Conservation (phyloP, 1,139 yeast genomes). For the Debaryomycetaceae sp. region DNA sequence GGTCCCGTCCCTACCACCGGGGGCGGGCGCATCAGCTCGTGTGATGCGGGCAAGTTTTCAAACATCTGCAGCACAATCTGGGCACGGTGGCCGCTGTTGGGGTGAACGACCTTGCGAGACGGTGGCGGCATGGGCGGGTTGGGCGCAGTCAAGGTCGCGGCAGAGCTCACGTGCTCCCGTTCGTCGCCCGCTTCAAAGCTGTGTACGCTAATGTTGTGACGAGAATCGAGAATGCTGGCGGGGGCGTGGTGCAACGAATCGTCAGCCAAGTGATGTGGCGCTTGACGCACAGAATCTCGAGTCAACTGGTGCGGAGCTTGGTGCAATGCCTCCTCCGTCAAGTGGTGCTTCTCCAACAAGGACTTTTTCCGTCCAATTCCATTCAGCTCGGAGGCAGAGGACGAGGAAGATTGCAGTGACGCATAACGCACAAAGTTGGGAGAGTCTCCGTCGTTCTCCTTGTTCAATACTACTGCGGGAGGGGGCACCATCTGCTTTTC, state of each 20-base stretch:
- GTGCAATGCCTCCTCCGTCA: constrained; percentile 7
- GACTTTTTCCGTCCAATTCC: constrained; percentile 11
- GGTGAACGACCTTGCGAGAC: constrained; percentile 46
- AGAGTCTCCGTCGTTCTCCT: constrained; percentile 6
- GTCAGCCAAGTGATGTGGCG: constrained; percentile 8
- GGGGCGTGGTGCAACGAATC: constrained; percentile 24
- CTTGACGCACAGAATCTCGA: background rate
- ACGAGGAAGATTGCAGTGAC: background rate
- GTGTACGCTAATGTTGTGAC: too few species aligned
- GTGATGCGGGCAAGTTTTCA: constrained; percentile 38
- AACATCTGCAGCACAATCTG: constrained; percentile 46
- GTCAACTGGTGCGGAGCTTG: background rate
- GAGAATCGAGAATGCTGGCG: background rate
- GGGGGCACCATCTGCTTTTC: background rate
- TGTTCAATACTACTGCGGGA: background rate
- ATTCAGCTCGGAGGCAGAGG: background rate
- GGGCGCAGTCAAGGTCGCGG: constrained; percentile 13
- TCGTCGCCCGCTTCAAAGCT: too few species aligned
- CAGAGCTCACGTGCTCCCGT: too few species aligned
- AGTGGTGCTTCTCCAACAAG: constrained; percentile 24
- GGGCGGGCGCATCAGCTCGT: constrained; percentile 16
- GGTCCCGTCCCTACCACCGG: constrained; percentile 1
- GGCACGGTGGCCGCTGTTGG: too few species aligned
- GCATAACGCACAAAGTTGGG: constrained; percentile 13
- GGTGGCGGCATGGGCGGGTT: constrained; percentile 57